Evolutionary conservation across 257 asterid genomes (phyloP).

Genomic region (Parsonsia alboflavescens): DNA sequence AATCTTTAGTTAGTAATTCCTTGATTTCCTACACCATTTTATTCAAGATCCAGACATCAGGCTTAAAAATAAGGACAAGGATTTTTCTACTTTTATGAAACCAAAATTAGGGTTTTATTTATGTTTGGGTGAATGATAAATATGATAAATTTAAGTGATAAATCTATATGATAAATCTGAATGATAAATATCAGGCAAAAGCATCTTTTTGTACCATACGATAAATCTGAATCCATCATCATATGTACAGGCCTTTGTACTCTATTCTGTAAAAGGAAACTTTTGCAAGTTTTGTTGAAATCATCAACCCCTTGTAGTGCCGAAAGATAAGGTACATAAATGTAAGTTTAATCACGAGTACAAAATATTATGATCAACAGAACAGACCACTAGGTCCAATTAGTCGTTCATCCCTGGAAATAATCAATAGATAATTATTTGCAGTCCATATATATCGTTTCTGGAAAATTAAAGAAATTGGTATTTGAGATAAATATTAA

Average conservation of each 20-base stretch:
- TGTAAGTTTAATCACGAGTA: no score
- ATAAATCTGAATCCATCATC: conserved; percentile 81
- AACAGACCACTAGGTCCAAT: background rate
- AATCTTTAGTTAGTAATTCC: no score
- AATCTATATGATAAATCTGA: no score
- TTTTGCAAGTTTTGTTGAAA: background rate
- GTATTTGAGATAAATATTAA: background rate
- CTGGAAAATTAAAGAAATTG: background rate
- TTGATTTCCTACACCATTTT: no score
- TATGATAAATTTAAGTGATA: no score
- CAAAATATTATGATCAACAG: background rate
- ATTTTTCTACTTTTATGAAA: no score
- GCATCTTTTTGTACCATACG: conserved; percentile 65
- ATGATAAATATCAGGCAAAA: conserved; percentile 64
- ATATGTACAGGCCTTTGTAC: conserved; percentile 65
- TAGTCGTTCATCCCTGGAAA: no score
- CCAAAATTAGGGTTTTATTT: no score
- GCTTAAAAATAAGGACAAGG: no score
- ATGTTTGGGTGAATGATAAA: no score
- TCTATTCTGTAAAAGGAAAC: conserved; percentile 35
- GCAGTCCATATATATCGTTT: background rate
- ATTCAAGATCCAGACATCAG: no score
- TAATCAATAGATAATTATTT: no score
- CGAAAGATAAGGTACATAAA: background rate
- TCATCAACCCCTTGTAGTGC: background rate